phyloP scores from a whole-genome alignment of 345 rosid species.

The Kandelia obovata region DNA sequence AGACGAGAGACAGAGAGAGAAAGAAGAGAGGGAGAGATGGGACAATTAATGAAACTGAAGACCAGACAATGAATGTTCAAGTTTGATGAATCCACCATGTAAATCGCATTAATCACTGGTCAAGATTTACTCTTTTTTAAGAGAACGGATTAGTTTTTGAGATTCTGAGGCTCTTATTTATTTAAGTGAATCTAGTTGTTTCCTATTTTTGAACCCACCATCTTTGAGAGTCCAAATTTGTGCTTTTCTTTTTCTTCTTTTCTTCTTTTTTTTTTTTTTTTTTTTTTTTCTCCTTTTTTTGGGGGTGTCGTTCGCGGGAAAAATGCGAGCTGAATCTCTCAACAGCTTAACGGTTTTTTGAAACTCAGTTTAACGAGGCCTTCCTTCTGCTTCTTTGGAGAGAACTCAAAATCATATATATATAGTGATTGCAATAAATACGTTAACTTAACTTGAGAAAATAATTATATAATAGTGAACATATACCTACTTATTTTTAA shows the following conservation, averaged over 20 bases:
- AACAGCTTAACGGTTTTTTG: conserved; percentile 7
- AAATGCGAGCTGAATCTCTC: too few species aligned
- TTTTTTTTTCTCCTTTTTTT: too few species aligned
- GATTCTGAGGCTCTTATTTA: neutral
- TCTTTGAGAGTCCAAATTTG: neutral
- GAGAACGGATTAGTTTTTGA: conserved; percentile 1
- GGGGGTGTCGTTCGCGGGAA: too few species aligned
- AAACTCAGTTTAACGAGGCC: neutral
- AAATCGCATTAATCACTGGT: conserved; percentile 36
- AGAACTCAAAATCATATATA: too few species aligned
- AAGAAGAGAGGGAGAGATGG: neutral
- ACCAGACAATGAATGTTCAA: neutral
- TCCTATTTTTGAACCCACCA: conserved; percentile 10
- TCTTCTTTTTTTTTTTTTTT: too few species aligned
- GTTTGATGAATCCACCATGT: conserved; percentile 17
- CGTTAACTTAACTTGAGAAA: too few species aligned
- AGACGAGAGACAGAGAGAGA: neutral
- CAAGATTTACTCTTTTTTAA: conserved; percentile 6
- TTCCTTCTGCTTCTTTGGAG: too few species aligned
- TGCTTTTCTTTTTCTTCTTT: too few species aligned
- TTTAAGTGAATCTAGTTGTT: neutral
- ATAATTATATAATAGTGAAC: too few species aligned
- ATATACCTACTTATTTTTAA: too few species aligned
- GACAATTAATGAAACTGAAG: neutral
- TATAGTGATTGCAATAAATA: too few species aligned